Conservation (phyloP, 1,284 basidiomycete genomes). For the Rhodotorula sp. region DNA sequence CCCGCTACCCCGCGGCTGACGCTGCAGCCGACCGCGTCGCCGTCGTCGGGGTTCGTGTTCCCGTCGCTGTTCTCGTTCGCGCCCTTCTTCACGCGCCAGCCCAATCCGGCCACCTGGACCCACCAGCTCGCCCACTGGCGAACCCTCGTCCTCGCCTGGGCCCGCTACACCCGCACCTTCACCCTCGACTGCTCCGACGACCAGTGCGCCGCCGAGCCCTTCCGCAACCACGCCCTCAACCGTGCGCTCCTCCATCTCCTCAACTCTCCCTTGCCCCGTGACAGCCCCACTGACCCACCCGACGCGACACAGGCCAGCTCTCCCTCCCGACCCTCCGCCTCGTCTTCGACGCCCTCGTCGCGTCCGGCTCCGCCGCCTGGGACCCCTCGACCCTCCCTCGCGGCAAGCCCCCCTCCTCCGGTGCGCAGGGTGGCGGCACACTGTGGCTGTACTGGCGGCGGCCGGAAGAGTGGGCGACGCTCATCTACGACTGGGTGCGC, state of each 20-base stretch:
- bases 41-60: constrained; percentile 50
- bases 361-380: constrained; percentile 48
- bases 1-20: background rate
- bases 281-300: background rate
- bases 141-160: constrained; percentile 54
- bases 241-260: constrained; percentile 41
- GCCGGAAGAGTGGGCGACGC: constrained; percentile 58
- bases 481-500: constrained; percentile 58
- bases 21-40: constrained; percentile 19
- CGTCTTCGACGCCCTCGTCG: constrained; percentile 8
- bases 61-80: constrained; percentile 59
- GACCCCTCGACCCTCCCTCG: constrained; percentile 43
- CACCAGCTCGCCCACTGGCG: constrained; percentile 57
- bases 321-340: constrained; percentile 15
- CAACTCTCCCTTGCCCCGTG: no score
- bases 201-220: constrained; percentile 48
- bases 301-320: constrained; percentile 3
- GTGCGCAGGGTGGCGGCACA: constrained; percentile 31
- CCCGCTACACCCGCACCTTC: constrained; percentile 53
- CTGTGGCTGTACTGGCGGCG: constrained; percentile 58
- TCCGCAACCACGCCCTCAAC: constrained; percentile 50
- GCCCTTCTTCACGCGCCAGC: constrained; percentile 60
- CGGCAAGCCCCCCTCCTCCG: background rate
- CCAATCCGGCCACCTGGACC: constrained; percentile 55
- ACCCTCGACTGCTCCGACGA: constrained; percentile 50